Evolutionary conservation across 768 basidiomycete species (phyloP), one percentile per base, ranked within the genome.

Genomic region (Amanita pseudoporphyria): DNA sequence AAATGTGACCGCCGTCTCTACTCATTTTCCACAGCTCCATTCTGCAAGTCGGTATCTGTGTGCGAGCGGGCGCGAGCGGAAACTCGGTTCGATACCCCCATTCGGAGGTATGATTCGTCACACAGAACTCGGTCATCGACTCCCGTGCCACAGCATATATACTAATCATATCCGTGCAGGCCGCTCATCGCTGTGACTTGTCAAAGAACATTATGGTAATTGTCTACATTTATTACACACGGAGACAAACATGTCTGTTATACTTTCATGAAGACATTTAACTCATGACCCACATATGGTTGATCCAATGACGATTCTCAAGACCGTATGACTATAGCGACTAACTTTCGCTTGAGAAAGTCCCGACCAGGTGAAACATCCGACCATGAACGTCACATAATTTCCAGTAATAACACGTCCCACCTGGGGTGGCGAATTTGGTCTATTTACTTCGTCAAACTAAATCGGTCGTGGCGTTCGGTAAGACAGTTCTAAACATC

Each of bases 121-220:
- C 28, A 28, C n/a, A 24, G 40, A 41, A 26, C 6, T 19, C 28
- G 41, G 41, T 9, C 41, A 42, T 30, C n/a, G 26, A 30, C 41
- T 9, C 24, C 41, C 41, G 41, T 30, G 26, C 16, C 14, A 16
- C 26, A n/a, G n/a, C n/a, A n/a, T n/a, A n/a, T n/a, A 18, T 28
- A 18, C 5, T 30, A 28, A 28, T 42, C 41, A 42, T 42, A 24
- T 28, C 41, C 41, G 22, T 14, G 13, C 26, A 16, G 41, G 24
- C 41, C 41, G 41, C 41, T 24, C n/a, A 18, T 42, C 26, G 28
- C 24, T 26, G 40, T 14, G 24, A 16, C 41, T 42, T 42, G 41
- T 16, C 41, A 42, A 42, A 42, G 41, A 42, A 42, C 41, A 42
- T 42, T 42, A 42, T 42, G 28, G 40, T 24, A 40, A 28, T 28